Conservation (phyloP, 257 asterid species). For the Jacaranda mimosifolia region DNA sequence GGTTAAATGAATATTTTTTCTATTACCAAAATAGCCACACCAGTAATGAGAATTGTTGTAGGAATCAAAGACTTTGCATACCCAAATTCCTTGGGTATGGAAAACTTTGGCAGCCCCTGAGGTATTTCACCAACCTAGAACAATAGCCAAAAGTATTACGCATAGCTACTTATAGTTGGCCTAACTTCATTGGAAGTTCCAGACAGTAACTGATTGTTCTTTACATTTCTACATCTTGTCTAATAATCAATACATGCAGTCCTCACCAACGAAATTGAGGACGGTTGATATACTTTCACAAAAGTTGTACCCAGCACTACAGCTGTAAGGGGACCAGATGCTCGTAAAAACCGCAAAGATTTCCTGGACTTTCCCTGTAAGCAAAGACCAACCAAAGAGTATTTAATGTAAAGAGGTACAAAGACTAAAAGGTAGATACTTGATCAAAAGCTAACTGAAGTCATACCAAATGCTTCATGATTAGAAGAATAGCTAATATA, state of each 20-base stretch:
- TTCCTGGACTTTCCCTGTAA: constrained; percentile 82
- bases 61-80: constrained; percentile 77
- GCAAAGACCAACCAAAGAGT: constrained; percentile 42
- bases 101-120: constrained; percentile 92
- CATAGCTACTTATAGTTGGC: constrained; percentile 14
- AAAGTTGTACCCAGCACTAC: constrained; percentile 85
- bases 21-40: constrained; percentile 97
- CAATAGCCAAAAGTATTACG: constrained; percentile 26
- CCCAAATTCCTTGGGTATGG: constrained; percentile 84
- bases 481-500: constrained; percentile 74
- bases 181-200: constrained; percentile 4
- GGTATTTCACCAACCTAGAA: constrained; percentile 96
- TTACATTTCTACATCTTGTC: constrained; percentile 14
- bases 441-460: constrained; percentile 26
- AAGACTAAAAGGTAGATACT: constrained; percentile 26
- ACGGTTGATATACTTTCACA: constrained; percentile 75
- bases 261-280: constrained; percentile 93
- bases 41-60: constrained; percentile 94
- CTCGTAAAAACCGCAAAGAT: constrained; percentile 75
- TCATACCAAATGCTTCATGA: constrained; percentile 91
- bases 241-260: constrained; percentile 38
- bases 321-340: constrained; percentile 98
- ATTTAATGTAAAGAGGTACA: constrained; percentile 29
- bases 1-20: constrained; percentile 32
- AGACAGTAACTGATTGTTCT: constrained; percentile 26